phyloP scores from a whole-genome alignment of 73 alveolate species.

The Strombidium stylifer region DNA sequence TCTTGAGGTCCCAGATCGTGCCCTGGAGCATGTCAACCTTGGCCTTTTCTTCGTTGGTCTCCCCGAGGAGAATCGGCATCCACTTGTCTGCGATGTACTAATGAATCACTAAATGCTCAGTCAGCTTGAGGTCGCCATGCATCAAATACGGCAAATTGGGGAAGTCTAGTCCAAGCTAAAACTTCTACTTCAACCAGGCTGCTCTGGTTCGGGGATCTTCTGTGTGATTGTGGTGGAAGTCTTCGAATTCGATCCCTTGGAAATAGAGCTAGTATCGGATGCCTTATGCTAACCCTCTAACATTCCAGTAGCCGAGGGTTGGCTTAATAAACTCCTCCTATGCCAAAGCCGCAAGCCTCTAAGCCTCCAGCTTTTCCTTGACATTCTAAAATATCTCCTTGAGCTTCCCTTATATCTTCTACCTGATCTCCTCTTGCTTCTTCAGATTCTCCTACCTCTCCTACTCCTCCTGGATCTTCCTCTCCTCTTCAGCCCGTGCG shows the following conservation, averaged over 20 bases:
- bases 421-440: no score
- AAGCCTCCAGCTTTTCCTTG: no score
- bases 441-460: no score
- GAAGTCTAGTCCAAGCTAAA: conserved; percentile 48
- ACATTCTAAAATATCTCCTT: no score
- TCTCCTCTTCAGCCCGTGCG: no score
- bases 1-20: no score
- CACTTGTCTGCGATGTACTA: neutral
- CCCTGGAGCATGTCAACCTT: neutral
- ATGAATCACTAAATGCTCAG: conserved; percentile 28
- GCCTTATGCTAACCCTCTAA: conserved; percentile 53
- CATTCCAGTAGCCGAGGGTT: conserved; percentile 59
- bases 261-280: conserved; percentile 18
- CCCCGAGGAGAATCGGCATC: conserved; percentile 32
- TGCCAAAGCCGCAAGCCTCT: no score
- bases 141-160: conserved; percentile 60
- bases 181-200: conserved; percentile 43
- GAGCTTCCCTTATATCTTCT: no score
- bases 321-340: no score
- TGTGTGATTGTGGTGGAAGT: conserved; percentile 27
- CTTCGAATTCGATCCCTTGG: conserved; percentile 28
- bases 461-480: no score
- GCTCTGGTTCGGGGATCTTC: conserved; percentile 37
- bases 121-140: conserved; percentile 61
- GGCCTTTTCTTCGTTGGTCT: conserved; percentile 12